Evolutionary conservation across 208 protist genomes (phyloP).

Genomic region (Trypanosoma melophagium): DNA sequence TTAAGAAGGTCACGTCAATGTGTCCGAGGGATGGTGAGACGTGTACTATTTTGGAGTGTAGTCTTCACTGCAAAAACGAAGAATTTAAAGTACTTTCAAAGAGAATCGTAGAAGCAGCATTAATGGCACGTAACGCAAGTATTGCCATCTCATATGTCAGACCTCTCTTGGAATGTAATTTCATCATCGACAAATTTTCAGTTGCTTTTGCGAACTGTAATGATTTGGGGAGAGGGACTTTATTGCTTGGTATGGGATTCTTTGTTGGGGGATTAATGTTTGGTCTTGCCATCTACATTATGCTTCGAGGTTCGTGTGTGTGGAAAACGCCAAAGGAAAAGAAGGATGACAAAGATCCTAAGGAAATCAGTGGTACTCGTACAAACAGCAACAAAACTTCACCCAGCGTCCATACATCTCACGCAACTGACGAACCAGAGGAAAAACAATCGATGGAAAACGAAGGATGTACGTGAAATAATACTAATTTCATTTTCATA

Average conservation of each 20-base stretch:
- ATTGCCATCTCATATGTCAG: slow-evolving; percentile 53
- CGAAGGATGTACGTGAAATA: too few relatives aligned
- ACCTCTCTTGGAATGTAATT: slow-evolving; percentile 70
- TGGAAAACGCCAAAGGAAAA: slow-evolving; percentile 18
- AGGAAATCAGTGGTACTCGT: too few relatives aligned
- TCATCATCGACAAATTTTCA: slow-evolving; percentile 60
- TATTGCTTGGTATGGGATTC: slow-evolving; percentile 64
- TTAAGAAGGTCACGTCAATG: neutral
- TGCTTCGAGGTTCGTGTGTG: slow-evolving; percentile 53
- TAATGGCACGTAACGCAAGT: slow-evolving; percentile 50
- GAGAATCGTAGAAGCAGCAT: slow-evolving; percentile 25
- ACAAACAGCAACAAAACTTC: too few relatives aligned
- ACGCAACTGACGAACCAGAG: too few relatives aligned
- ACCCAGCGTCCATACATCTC: too few relatives aligned
- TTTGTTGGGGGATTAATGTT: slow-evolving; percentile 78
- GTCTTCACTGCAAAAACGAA: slow-evolving; percentile 19
- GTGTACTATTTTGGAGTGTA: slow-evolving; percentile 41
- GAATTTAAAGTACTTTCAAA: slow-evolving; percentile 29
- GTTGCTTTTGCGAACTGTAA: slow-evolving; percentile 31
- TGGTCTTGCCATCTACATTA: slow-evolving; percentile 54
- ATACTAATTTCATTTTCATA: too few relatives aligned
- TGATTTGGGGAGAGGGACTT: neutral
- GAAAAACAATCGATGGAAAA: too few relatives aligned
- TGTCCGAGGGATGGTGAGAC: neutral
- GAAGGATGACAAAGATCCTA: too few relatives aligned